Evolutionary conservation across 2,329 filamentous ascomycete genomes (phyloP), one percentile per base, ranked within the genome.

Genomic region (Pyrenophora graminea): DNA sequence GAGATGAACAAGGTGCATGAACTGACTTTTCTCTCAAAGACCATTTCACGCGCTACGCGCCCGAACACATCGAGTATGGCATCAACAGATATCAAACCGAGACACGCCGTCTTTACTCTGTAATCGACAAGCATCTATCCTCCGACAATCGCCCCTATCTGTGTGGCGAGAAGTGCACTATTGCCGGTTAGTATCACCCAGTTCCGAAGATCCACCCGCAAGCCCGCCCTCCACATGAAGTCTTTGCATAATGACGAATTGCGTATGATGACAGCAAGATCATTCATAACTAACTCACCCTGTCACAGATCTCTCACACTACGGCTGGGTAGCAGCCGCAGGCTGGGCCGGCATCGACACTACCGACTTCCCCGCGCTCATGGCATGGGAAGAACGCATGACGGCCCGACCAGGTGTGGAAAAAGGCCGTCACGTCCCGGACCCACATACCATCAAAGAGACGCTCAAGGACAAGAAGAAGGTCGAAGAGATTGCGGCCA

Each of bases 41-140:
- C 73, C 90, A 96, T 75, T 96, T 96, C 74, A 78, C 77, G 40
- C 83, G 89, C 48, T 95, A 96, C 66, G 90, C 91, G 1, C 89
- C 90, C 0, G 88, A 92, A 70, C 85, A 83, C 70, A 93, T 96
- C 64, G 79, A 86, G 66, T 96, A 96, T 70, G 90, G 88, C 56
- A 84, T 95, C 48, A 85, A 89, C 67, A 83, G 91, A 40, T 96
- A 96, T 76, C 77, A 81, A 67, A 94, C 90, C 69, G 91, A 96
- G 76, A 90, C 88, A 0, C 82, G 87, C n/a, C 85, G 91, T 2
- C 79, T 96, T 1, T 96, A 94, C 76, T 80, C 85, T 44, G 87
- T 91, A 17, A 77, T 96, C 52, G 86, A 96, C 66, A 84, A 81
- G 40, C 85, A 91, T 48, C 82, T 96, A 5, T 67, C 73, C 6